Conservation (phyloP, 2,329 filamentous ascomycete species). For the Phyllosticta capitalensis region DNA sequence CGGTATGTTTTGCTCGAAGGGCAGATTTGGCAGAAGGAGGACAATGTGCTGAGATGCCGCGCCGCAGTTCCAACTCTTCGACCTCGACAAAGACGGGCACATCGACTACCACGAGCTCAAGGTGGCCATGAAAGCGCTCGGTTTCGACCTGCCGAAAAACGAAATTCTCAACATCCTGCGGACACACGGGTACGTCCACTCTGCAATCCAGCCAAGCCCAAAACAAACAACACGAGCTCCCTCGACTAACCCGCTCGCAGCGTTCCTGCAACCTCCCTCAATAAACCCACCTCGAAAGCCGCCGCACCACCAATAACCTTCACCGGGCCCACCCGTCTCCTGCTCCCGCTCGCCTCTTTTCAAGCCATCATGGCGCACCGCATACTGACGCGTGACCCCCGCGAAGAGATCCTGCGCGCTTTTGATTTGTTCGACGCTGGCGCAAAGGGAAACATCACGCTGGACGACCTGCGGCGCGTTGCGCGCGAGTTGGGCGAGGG, state of each 20-base stretch:
- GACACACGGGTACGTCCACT: conserved; percentile 55
- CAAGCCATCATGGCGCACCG: conserved; percentile 66
- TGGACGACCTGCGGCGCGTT: conserved; percentile 79
- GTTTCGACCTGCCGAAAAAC: conserved; percentile 80
- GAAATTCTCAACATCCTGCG: conserved; percentile 77
- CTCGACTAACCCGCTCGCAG: conserved; percentile 20
- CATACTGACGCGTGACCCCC: conserved; percentile 72
- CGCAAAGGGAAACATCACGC: conserved; percentile 79
- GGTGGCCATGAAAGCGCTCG: conserved; percentile 89
- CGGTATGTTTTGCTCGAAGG: conserved; percentile 46
- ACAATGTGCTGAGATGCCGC: not conserved
- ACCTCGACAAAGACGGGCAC: conserved; percentile 86
- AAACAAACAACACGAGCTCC: conserved; percentile 7
- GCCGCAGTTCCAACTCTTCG: conserved; percentile 82
- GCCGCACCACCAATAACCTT: conserved; percentile 16
- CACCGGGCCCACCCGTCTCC: conserved; percentile 47
- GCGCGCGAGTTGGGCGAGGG: conserved; percentile 88
- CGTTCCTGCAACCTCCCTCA: conserved; percentile 17
- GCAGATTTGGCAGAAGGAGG: not conserved
- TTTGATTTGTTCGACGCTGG: conserved; percentile 92
- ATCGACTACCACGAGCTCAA: conserved; percentile 98
- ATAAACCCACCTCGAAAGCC: conserved; percentile 13
- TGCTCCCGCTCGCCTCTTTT: conserved; percentile 64
- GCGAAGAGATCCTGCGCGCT: conserved; percentile 82
- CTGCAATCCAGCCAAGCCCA: conserved; percentile 15